phyloP scores from a whole-genome alignment of 495 filamentous ascomycete species.

The Penicillium waksmanii region DNA sequence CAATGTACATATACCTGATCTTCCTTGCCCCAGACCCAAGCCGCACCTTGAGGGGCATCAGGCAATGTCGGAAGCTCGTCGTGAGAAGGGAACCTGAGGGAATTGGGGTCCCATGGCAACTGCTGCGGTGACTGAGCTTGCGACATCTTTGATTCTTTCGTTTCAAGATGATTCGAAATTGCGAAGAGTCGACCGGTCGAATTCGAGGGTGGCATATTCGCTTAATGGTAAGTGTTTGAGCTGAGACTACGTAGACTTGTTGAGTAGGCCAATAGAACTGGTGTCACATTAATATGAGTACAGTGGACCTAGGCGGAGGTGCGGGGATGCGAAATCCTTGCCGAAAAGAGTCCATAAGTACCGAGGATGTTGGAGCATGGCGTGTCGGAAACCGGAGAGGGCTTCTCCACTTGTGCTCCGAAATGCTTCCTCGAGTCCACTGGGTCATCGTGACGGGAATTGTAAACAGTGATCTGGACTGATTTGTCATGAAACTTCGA shows the following conservation, averaged over 20 bases:
- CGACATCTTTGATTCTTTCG: constrained; percentile 3
- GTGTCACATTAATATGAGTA: not conserved
- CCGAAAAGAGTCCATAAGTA: no score
- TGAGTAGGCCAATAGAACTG: no score
- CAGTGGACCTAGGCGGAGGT: not conserved
- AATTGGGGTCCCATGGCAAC: constrained; percentile 60
- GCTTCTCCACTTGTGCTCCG: no score
- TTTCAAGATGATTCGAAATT: constrained; percentile 14
- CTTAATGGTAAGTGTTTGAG: not conserved
- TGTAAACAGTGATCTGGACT: no score
- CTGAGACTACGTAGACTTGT: no score
- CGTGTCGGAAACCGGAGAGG: no score
- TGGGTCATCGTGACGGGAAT: no score
- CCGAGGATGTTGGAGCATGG: constrained; percentile 17
- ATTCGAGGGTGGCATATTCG: constrained; percentile 15
- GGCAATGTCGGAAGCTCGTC: constrained; percentile 55
- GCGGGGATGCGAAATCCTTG: constrained; percentile 2
- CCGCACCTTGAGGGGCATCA: constrained; percentile 51
- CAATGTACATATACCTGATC: constrained; percentile 45
- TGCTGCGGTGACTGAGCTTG: constrained; percentile 30
- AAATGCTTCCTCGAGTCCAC: no score
- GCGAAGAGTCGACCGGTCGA: constrained; percentile 13
- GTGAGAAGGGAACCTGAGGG: constrained; percentile 52
- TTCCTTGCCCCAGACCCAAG: constrained; percentile 68
- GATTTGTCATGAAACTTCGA: no score